Evolutionary conservation across 176 grass and related monocot species (phyloP).

Genomic region (Aegilops umbellulata): DNA sequence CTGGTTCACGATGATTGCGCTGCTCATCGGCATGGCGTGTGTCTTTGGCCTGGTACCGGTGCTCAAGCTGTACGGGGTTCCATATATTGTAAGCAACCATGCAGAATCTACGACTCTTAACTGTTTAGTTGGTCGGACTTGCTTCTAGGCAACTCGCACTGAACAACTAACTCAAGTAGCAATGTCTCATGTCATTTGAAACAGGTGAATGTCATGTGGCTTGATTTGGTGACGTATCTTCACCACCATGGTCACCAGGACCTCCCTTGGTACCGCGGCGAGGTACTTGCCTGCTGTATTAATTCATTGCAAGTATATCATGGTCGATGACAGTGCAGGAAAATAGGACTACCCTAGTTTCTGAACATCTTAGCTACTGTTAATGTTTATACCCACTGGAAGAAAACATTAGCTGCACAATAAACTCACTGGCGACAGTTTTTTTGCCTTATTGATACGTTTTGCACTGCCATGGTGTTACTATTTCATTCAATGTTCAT

Average conservation of each 20-base stretch:
- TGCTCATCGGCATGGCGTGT: slow-evolving; percentile 52
- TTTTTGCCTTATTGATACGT: not conserved
- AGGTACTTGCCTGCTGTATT: slow-evolving; percentile 41
- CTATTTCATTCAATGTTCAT: slow-evolving; percentile 3
- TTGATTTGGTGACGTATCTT: slow-evolving; percentile 87
- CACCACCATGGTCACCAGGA: slow-evolving; percentile 80
- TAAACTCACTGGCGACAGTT: not conserved
- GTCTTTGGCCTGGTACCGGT: slow-evolving; percentile 29
- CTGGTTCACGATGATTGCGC: slow-evolving; percentile 55
- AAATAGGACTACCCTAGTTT: not conserved
- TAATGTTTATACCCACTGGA: not conserved
- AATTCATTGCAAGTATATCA: not conserved
- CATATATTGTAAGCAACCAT: slow-evolving; percentile 60
- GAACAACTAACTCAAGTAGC: not conserved
- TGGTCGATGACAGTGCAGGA: not conserved
- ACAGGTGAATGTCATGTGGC: slow-evolving; percentile 88
- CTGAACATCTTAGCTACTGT: not conserved
- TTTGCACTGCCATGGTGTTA: not conserved
- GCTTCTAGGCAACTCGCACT: slow-evolving; percentile 2
- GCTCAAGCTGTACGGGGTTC: slow-evolving; percentile 69
- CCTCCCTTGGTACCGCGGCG: slow-evolving; percentile 89
- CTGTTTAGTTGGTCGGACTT: not conserved
- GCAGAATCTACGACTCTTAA: not conserved
- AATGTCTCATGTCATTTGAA: not conserved
- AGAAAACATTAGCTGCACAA: not conserved